Percentiles rank a stretch among this genome's conserved stretches.
These are phyloP conservation scores for Aeschynomene evenia DNA, from an alignment of 306 rosid genomes.

Conservation along the genomic window DNA sequence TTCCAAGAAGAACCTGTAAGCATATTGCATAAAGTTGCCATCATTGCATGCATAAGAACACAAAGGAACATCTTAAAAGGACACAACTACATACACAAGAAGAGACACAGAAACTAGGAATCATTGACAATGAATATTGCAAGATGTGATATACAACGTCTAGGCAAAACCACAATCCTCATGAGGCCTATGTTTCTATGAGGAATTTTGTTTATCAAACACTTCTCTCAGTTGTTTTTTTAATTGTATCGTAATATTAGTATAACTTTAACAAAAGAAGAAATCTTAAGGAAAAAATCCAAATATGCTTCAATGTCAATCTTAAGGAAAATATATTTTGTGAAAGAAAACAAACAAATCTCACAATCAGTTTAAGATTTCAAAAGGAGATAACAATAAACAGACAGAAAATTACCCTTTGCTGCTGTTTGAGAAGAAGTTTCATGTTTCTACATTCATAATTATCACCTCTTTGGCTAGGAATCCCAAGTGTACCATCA, in stretches of 20 bases:
- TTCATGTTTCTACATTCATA: constrained; percentile 99
- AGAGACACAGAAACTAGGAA: not conserved
- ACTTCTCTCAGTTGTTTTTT: not conserved
- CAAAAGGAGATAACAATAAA: constrained; percentile 21
- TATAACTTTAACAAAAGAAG: not conserved
- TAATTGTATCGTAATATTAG: not conserved
- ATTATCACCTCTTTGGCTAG: constrained; percentile 98
- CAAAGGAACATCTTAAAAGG: not conserved
- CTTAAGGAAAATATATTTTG: not conserved
- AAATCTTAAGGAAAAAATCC: not conserved
- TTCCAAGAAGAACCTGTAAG: constrained; percentile 88
- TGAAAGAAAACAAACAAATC: constrained; percentile 10
- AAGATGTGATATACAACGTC: constrained; percentile 13
- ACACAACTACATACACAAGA: not conserved
- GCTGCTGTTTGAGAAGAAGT: constrained; percentile 98
- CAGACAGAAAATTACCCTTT: constrained; percentile 62
- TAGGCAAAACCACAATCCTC: constrained; percentile 9
- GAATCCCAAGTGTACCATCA: constrained; percentile 94
- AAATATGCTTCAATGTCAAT: not conserved
- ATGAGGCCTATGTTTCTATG: not conserved
- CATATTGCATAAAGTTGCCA: constrained; percentile 19
- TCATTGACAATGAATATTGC: constrained; percentile 3
- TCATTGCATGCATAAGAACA: not conserved
- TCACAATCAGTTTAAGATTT: not conserved
- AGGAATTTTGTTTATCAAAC: not conserved